phyloP scores from a whole-genome alignment of 495 filamentous ascomycete genomes.

The Cetradonia linearis region DNA sequence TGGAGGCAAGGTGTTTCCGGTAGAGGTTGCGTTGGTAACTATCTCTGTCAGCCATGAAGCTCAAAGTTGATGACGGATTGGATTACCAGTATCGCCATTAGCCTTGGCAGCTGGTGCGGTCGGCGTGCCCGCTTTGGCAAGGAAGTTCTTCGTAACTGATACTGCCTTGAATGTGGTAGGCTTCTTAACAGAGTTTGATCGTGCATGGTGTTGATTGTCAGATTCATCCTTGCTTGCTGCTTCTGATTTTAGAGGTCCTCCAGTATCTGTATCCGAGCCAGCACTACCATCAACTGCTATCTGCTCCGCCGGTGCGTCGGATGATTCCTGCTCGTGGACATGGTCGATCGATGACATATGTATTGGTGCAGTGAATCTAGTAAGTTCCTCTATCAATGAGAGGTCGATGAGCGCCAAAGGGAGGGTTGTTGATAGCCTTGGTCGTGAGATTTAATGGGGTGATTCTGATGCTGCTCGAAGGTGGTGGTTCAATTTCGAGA shows the following conservation, averaged over 20 bases:
- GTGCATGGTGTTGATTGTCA: constrained; percentile 50
- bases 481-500: constrained; percentile 7
- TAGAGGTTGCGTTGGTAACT: constrained; percentile 36
- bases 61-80: neutral
- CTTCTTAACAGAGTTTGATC: constrained; percentile 69
- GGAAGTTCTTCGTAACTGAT: constrained; percentile 82
- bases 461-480: constrained; percentile 14
- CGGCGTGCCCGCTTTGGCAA: constrained; percentile 48
- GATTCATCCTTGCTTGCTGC: constrained; percentile 26
- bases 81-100: constrained; percentile 48
- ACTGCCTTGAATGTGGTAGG: constrained; percentile 85
- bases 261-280: constrained; percentile 59
- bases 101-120: constrained; percentile 41
- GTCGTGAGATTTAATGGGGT: constrained; percentile 8
- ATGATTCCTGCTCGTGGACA: constrained; percentile 26
- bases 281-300: constrained; percentile 38
- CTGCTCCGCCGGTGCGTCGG: constrained; percentile 26
- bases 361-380: constrained; percentile 11
- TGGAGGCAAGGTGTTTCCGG: constrained; percentile 35
- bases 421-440: constrained; percentile 16
- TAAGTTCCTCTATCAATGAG: neutral
- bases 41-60: constrained; percentile 18
- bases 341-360: constrained; percentile 29
- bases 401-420: constrained; percentile 9
- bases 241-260: constrained; percentile 32